These are phyloP conservation scores for Starmerella bacillaris DNA, from an alignment of 805 yeast genomes.

Conservation along the genomic window DNA sequence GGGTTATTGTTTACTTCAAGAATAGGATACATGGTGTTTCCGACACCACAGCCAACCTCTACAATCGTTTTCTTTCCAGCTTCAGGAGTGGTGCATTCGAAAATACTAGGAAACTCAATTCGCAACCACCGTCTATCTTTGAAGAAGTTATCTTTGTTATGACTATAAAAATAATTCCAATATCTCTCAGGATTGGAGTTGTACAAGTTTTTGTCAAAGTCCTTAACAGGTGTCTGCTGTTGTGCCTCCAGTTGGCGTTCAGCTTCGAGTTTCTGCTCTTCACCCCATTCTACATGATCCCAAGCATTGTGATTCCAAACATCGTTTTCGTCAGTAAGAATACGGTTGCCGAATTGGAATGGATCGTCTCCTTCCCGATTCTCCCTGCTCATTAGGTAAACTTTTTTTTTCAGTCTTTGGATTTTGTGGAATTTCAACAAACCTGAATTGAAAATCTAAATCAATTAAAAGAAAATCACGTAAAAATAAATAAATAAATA, in stretches of 20 bases:
- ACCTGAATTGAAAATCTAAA: no score
- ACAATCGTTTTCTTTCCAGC: slow-evolving; percentile 56
- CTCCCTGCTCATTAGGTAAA: neutral
- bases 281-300: slow-evolving; percentile 97
- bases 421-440: no score
- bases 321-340: slow-evolving; percentile 43
- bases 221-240: slow-evolving; percentile 66
- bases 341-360: slow-evolving; percentile 79
- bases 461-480: no score
- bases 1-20: slow-evolving; percentile 66
- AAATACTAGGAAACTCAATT: slow-evolving; percentile 77
- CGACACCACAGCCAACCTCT: slow-evolving; percentile 97
- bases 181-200: slow-evolving; percentile 78
- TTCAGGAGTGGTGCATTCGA: slow-evolving; percentile 55
- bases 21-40: slow-evolving; percentile 88
- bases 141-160: slow-evolving; percentile 83
- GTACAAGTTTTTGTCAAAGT: slow-evolving; percentile 58
- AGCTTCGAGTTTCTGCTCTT: slow-evolving; percentile 64
- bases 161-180: slow-evolving; percentile 88
- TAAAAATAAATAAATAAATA: no score
- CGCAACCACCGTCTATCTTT: slow-evolving; percentile 93
- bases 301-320: slow-evolving; percentile 90
- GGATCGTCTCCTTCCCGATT: slow-evolving; percentile 42
- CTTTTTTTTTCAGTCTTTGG: no score
- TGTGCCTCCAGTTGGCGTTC: slow-evolving; percentile 57